A percentile compares a stretch with the other conserved stretches of the same genome.
Evolutionary conservation across 208 protist genomes (phyloP).

Genomic region (Trypanosomatidae sp.): DNA sequence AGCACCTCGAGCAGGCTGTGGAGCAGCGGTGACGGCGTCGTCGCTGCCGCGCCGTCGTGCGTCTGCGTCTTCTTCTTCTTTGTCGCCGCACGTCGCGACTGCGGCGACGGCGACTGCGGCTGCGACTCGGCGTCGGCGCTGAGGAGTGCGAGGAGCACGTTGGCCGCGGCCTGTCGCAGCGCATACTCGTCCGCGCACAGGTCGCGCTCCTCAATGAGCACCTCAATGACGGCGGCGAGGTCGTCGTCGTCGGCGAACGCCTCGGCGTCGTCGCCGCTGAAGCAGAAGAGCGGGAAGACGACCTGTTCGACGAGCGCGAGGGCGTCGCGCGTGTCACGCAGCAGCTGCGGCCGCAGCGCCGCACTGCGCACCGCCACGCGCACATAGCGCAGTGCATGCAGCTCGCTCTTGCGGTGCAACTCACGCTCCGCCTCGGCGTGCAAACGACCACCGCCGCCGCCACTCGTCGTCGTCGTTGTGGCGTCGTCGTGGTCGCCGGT

Average conservation of each 20-base stretch:
- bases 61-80: neutral
- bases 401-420: slow-evolving; percentile 52
- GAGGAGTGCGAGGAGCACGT: slow-evolving; percentile 60
- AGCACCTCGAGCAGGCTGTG: slow-evolving; percentile 50
- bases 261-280: slow-evolving; percentile 62
- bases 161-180: slow-evolving; percentile 63
- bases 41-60: slow-evolving; percentile 46
- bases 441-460: no score
- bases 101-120: neutral
- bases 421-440: slow-evolving; percentile 17
- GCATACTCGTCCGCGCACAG: slow-evolving; percentile 52
- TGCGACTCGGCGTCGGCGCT: no score
- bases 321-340: slow-evolving; percentile 47
- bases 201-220: slow-evolving; percentile 86
- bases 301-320: slow-evolving; percentile 57
- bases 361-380: slow-evolving; percentile 62
- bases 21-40: slow-evolving; percentile 27
- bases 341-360: slow-evolving; percentile 15
- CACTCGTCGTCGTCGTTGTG: no score
- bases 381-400: slow-evolving; percentile 71
- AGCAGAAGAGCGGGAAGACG: slow-evolving; percentile 74
- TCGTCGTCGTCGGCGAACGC: slow-evolving; percentile 57
- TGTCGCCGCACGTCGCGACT: neutral
- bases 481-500: no score
- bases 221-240: slow-evolving; percentile 59